These are phyloP conservation scores for Salix exigua DNA, from an alignment of 345 rosid species.

Conservation along the genomic window DNA sequence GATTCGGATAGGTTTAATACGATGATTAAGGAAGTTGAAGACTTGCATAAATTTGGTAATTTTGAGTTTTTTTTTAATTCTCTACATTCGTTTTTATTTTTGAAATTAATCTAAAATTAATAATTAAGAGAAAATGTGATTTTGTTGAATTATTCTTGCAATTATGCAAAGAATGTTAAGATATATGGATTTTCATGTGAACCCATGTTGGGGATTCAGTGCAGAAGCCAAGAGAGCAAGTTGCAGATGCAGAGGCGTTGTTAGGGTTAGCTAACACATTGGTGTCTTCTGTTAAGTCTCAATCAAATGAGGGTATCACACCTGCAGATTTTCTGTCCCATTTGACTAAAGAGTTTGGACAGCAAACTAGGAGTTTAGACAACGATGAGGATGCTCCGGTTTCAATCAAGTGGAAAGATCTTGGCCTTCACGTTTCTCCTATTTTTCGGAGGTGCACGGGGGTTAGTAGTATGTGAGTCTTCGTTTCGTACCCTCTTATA, in stretches of 20 bases:
- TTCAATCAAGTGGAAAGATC: constrained; percentile 63
- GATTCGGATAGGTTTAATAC: constrained; percentile 60
- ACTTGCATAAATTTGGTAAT: constrained; percentile 60
- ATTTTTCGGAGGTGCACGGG: constrained; percentile 47
- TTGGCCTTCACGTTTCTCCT: constrained; percentile 61
- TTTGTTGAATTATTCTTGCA: no score
- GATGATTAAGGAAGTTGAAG: constrained; percentile 60
- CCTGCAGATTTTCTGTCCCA: constrained; percentile 56
- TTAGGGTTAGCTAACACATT: constrained; percentile 62
- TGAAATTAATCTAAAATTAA: not conserved
- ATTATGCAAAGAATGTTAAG: not conserved
- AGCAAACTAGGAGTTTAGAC: constrained; percentile 23
- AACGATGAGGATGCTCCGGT: constrained; percentile 25
- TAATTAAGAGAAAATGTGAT: not conserved
- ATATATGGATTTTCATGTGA: not conserved
- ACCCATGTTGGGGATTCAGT: constrained; percentile 36
- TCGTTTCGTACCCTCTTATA: not conserved
- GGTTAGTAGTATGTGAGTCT: constrained; percentile 74
- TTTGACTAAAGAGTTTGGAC: constrained; percentile 51
- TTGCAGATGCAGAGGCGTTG: constrained; percentile 91
- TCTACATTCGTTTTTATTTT: not conserved
- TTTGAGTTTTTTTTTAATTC: not conserved
- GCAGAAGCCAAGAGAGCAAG: constrained; percentile 81
- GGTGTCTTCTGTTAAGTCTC: constrained; percentile 67
- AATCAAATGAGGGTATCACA: constrained; percentile 54